phyloP scores from a whole-genome alignment of 352 stramenopile genomes.

The Phytopythium delawarense region DNA sequence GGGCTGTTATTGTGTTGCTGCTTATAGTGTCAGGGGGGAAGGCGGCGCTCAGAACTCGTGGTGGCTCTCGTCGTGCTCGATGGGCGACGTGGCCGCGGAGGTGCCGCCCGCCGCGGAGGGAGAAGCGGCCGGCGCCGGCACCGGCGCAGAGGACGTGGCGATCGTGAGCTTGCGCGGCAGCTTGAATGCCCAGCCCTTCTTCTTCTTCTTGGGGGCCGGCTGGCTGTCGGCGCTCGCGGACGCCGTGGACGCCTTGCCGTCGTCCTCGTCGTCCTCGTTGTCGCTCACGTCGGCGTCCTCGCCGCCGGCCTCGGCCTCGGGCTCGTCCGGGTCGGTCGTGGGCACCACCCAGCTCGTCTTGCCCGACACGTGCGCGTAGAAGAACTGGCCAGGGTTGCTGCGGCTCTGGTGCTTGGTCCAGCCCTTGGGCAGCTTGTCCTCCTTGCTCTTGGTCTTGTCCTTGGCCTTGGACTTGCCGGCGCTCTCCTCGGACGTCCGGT shows the following conservation, averaged over 20 bases:
- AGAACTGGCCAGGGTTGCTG: slow-evolving; percentile 53
- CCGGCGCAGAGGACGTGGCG: slow-evolving; percentile 16
- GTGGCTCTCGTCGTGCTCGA: slow-evolving; percentile 39
- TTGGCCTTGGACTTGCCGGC: background rate
- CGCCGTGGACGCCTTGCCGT: slow-evolving; percentile 24
- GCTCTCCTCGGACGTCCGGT: slow-evolving; percentile 22
- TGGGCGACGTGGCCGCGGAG: slow-evolving; percentile 25
- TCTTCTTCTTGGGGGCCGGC: slow-evolving; percentile 21
- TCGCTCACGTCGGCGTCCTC: slow-evolving; percentile 2
- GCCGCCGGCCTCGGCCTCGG: slow-evolving; percentile 19
- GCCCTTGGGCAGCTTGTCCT: slow-evolving; percentile 27
- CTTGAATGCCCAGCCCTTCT: slow-evolving; percentile 38
- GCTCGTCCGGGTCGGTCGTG: slow-evolving; percentile 17
- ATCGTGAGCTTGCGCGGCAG: slow-evolving; percentile 30
- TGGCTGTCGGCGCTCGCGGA: slow-evolving; percentile 24
- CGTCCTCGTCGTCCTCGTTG: slow-evolving; percentile 22
- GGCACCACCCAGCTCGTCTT: slow-evolving; percentile 70
- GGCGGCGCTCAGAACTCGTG: slow-evolving; percentile 44
- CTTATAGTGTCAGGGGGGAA: background rate
- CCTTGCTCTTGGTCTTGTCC: slow-evolving; percentile 7
- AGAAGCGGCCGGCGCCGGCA: slow-evolving; percentile 5
- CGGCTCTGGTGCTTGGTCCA: slow-evolving; percentile 73
- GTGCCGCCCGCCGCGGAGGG: slow-evolving; percentile 14
- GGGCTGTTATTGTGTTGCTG: slow-evolving; percentile 7
- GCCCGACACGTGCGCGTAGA: slow-evolving; percentile 58